phyloP scores from a whole-genome alignment of 306 rosid species.

The Quercus alba region DNA sequence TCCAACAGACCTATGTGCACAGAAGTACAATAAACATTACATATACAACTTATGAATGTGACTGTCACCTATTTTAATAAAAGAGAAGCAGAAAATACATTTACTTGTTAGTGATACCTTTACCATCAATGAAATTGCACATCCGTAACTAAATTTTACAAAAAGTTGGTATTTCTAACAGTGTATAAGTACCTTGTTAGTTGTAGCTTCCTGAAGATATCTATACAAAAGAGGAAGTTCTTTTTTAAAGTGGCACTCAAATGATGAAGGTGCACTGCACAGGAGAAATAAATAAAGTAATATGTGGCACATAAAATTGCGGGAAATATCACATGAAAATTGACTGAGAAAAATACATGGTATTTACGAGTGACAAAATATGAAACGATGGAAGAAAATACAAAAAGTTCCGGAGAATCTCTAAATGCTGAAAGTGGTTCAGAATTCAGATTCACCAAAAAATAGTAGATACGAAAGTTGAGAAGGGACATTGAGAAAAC shows the following conservation, averaged over 20 bases:
- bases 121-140: neutral
- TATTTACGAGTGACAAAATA: too few relatives aligned
- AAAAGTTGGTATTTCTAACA: too few relatives aligned
- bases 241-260: slow-evolving; percentile 63
- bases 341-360: neutral
- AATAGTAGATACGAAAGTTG: too few relatives aligned
- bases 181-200: slow-evolving; percentile 48
- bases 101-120: neutral
- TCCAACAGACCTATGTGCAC: slow-evolving; percentile 59
- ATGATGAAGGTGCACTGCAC: slow-evolving; percentile 72
- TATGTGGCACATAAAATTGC: neutral
- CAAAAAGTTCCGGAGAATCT: too few relatives aligned
- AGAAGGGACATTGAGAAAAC: too few relatives aligned
- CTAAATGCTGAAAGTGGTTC: too few relatives aligned
- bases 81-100: neutral
- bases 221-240: slow-evolving; percentile 58
- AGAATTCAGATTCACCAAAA: too few relatives aligned
- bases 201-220: slow-evolving; percentile 60
- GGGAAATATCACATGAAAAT: neutral
- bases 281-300: slow-evolving; percentile 8
- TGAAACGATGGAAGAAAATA: too few relatives aligned
- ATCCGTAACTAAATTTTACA: too few relatives aligned
- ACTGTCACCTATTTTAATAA: neutral
- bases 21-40: neutral
- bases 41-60: slow-evolving; percentile 2